Conservation (phyloP, 352 stramenopile genomes). For the Phytophthora litchii region DNA sequence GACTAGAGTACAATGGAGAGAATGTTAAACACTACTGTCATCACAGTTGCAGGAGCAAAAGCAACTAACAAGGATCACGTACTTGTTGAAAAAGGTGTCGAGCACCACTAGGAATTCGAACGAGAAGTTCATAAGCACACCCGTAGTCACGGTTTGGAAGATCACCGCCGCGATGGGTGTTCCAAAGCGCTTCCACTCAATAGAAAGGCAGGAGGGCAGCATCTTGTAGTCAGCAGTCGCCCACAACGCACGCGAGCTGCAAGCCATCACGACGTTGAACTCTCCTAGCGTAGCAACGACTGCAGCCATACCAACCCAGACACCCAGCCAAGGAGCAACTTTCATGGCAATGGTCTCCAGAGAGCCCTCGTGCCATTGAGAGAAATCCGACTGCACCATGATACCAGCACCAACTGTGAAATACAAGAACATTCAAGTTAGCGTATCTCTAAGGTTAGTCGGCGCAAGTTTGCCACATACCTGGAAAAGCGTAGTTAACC, state of each 20-base stretch:
- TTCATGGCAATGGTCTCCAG: conserved; percentile 81
- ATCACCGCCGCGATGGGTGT: conserved; percentile 80
- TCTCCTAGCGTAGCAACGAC: conserved; percentile 83
- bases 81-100: conserved; percentile 92
- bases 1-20: conserved; percentile 24
- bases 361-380: conserved; percentile 72
- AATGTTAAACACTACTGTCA: conserved; percentile 1
- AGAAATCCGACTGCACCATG: conserved; percentile 77
- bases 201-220: conserved; percentile 64
- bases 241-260: conserved; percentile 81
- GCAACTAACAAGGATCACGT: conserved; percentile 20
- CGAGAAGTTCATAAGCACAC: conserved; percentile 85
- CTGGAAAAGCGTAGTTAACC: conserved; percentile 86
- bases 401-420: conserved; percentile 68
- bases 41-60: not conserved
- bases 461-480: conserved; percentile 14
- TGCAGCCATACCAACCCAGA: conserved; percentile 81
- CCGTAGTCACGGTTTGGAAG: conserved; percentile 77
- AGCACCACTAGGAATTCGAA: conserved; percentile 84
- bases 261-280: conserved; percentile 90
- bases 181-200: conserved; percentile 77
- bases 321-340: conserved; percentile 72
- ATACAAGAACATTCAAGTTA: conserved; percentile 1
- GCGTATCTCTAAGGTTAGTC: not conserved
- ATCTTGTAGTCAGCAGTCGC: conserved; percentile 86